Conservation (phyloP, 1,284 basidiomycete genomes). For the Anthracocystis setariae region DNA sequence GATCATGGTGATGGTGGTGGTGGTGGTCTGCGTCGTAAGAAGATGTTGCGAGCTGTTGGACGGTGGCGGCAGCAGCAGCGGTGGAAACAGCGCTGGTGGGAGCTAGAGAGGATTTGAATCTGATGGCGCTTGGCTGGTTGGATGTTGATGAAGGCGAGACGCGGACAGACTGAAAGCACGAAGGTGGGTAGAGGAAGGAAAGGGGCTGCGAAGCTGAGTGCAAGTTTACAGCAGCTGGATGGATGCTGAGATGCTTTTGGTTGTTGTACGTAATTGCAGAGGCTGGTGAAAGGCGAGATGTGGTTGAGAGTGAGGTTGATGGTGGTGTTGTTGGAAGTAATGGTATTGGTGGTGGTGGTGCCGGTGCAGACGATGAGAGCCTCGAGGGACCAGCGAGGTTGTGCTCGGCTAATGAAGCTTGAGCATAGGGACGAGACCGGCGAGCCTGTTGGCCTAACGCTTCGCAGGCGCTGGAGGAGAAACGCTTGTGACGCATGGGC, state of each 20-base stretch:
- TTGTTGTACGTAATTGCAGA: not conserved
- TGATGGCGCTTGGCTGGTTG: not conserved
- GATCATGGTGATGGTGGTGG: slow-evolving; percentile 9
- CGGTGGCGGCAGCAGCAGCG: slow-evolving; percentile 13
- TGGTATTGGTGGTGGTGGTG: slow-evolving; percentile 34
- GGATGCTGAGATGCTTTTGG: not conserved
- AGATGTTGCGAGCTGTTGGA: slow-evolving; percentile 11
- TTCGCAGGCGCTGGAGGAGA: slow-evolving; percentile 31
- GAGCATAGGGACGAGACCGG: slow-evolving; percentile 6
- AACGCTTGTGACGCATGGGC: slow-evolving; percentile 44
- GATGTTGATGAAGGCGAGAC: not conserved
- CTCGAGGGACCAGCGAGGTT: slow-evolving; percentile 33
- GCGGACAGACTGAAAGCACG: slow-evolving; percentile 17
- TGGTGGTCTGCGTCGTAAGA: slow-evolving; percentile 13
- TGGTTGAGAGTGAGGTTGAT: slow-evolving; percentile 1
- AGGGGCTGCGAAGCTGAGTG: not conserved
- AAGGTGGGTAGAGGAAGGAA: slow-evolving; percentile 41
- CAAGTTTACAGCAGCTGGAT: not conserved
- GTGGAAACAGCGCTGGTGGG: slow-evolving; percentile 24
- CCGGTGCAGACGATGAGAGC: slow-evolving; percentile 5
- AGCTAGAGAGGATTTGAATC: slow-evolving; percentile 31
- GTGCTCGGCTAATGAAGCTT: slow-evolving; percentile 6
- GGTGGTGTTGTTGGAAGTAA: not conserved
- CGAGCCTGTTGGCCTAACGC: slow-evolving; percentile 16
- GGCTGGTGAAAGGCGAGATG: not conserved